Base-by-base conservation (phyloP, 2,329 filamentous ascomycete genomes). In the Fusarium nematophilum region DNA sequence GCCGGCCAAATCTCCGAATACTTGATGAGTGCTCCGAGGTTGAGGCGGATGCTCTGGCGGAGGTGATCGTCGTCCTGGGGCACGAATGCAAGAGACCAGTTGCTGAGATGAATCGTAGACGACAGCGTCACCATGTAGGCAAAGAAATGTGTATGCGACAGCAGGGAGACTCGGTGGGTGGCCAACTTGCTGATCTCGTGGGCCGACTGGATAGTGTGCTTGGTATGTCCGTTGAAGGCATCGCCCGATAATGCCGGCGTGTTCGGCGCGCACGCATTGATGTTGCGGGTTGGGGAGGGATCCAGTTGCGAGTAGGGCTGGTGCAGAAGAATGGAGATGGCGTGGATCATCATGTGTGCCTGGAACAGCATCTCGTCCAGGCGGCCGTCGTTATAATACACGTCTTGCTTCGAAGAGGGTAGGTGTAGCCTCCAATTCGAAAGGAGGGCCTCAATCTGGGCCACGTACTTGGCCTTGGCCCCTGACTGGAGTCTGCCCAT, bases 341-440 rank as follows among this genome's bases (percentile, higher is more conserved):
- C 83, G 56, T 85, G 76, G 34, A 78, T 81, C 66, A 96, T 91
- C 86, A 95, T 93, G 62, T 91, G 89, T 1, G 91, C 93, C 73
- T 96, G 91, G 77, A 96, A 96, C 75, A 96, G 88, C 83, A 96
- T 90, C 75, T 96, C 91, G 73, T 97, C 93, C 7, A 93, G 82
- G 45, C 87, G 83, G 31, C 91, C 89, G 63, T 89, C 86, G 57
- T 84, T 83, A 57, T 86, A 84, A 48, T 95, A 78, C n/a, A 91
- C 82, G 57, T 90, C 85, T 51, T 83, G 82, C 76, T 95, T 96
- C 10, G 82, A 81, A 13, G 83, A 78, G 0, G 93, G 93, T 1
- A 97, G 79, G 67, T 94, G 90, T 38, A 93, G 83, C 49, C 86
- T 84, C 90, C 92, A 97, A 72, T 92, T 93, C 9, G 82, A 81